Percentiles rank a stretch among this genome's conserved stretches.
These are phyloP conservation scores for Bocquillonia castaneifolia DNA, from an alignment of 441 rosid species.

Conservation along the genomic window DNA sequence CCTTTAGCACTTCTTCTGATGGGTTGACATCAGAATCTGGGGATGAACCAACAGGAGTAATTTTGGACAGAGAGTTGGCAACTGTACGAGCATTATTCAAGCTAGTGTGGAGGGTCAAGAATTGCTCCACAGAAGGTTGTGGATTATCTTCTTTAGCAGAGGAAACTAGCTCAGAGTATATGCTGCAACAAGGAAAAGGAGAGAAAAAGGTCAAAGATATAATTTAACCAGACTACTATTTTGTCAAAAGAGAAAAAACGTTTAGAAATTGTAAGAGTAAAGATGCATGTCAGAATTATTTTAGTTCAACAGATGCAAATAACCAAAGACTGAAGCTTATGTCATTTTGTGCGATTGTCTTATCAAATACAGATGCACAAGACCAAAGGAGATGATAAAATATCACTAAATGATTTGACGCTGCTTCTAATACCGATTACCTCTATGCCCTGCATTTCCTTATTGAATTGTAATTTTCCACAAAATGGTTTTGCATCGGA, in stretches of 20 bases:
- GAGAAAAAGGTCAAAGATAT: not conserved
- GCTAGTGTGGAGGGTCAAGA: slow-evolving; percentile 63
- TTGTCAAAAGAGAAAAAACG: too few species aligned
- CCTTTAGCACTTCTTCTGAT: slow-evolving; percentile 66
- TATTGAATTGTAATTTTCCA: not conserved
- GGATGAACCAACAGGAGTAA: slow-evolving; percentile 36
- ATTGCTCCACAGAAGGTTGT: slow-evolving; percentile 78
- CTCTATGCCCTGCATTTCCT: not conserved
- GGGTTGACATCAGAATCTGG: slow-evolving; percentile 43
- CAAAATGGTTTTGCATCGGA: not conserved
- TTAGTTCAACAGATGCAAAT: slow-evolving; percentile 7
- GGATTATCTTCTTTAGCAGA: slow-evolving; percentile 88
- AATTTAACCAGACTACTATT: too few species aligned
- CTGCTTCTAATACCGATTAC: not conserved
- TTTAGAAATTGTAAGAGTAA: not conserved
- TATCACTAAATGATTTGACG: not conserved
- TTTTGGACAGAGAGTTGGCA: slow-evolving; percentile 61
- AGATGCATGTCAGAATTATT: not conserved
- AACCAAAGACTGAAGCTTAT: not conserved
- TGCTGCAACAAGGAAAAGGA: slow-evolving; percentile 39
- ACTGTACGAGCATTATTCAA: slow-evolving; percentile 47
- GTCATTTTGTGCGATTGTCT: not conserved
- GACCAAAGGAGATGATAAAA: not conserved
- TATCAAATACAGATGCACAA: not conserved
- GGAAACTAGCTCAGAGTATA: slow-evolving; percentile 60